Evolutionary conservation across 768 basidiomycete genomes (phyloP), one percentile per base, ranked within the genome.

Genomic region (Coprinopsis sp.): DNA sequence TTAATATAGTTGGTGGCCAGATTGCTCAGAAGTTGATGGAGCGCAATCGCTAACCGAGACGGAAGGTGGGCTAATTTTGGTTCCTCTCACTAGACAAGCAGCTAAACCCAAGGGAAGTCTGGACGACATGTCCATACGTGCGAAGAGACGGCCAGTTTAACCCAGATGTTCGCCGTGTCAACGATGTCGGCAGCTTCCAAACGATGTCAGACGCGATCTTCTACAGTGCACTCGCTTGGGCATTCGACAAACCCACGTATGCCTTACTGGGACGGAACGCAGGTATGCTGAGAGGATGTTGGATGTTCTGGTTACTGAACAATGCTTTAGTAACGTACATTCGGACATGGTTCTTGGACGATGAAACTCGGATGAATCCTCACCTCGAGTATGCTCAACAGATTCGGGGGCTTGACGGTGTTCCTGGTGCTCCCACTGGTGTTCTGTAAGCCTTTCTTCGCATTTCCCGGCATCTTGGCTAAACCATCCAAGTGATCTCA

Each of bases 91-190:
- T 39, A 18, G n/a, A 29, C 37, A 19, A 5, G 13, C 10, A 33
- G 10, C 25, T 21, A 25, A 11, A 16, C 37, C n/a, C 50, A 21
- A 46, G 28, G 33, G 23, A 27, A 62, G 81, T 80, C 29, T 82
- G 80, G 79, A 68, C 59, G 22, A 72, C 66, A 13, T 87, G 84
- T 57, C 68, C 69, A 6, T 87, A 84, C 57, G 63, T 66, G 38
- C 58, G 58, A 18, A 68, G 74, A 7, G 83, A 87, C 49, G 84
- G 84, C 6, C 61, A 68, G 44, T 81, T 84, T 59, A 83, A 83
- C 59, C 82, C 84, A 1, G 84, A 84, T 52, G 74, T 66, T 2
- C 75, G 77, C 14, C 60, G 71, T 14, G 67, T 84, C 49, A 72
- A 81, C 60, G 68, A 81, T 51, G 72, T 77, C 36, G 78, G 76